These are phyloP conservation scores for Psilocybe azurescens DNA, from an alignment of 768 basidiomycete species.

Conservation along the genomic window DNA sequence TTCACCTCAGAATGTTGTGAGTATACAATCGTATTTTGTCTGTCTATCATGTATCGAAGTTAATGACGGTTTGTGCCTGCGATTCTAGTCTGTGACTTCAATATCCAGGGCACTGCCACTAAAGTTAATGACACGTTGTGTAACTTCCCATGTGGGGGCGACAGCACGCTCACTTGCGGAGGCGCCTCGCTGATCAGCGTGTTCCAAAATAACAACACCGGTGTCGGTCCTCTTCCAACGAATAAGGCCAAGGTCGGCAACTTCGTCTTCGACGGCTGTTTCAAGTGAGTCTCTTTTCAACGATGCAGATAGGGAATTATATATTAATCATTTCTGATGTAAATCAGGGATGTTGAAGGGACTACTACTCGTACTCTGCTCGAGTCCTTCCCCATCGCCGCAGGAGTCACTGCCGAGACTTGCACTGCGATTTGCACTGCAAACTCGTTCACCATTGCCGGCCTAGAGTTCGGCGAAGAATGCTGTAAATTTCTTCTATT, in stretches of 20 bases:
- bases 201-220: conserved; percentile 14
- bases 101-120: conserved; percentile 21
- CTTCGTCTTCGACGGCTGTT: conserved; percentile 20
- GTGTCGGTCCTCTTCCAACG: conserved; percentile 11
- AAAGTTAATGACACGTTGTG: conserved; percentile 15
- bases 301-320: not conserved
- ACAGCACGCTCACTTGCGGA: conserved; percentile 18
- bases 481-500: conserved; percentile 14
- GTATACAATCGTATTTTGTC: conserved; percentile 2
- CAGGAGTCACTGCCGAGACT: conserved; percentile 19
- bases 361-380: conserved; percentile 13
- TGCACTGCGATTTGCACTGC: conserved; percentile 13
- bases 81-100: conserved; percentile 19
- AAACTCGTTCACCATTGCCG: conserved; percentile 5
- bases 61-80: not conserved
- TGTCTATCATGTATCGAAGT: not conserved
- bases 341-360: conserved; percentile 13
- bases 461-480: conserved; percentile 18
- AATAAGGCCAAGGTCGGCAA: conserved; percentile 17
- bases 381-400: conserved; percentile 16
- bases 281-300: conserved; percentile 13
- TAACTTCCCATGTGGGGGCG: conserved; percentile 20
- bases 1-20: conserved; percentile 21
- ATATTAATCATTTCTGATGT: not conserved
- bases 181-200: conserved; percentile 18